These are phyloP conservation scores for Cryptococcus neoformans DNA, from an alignment of 1,284 basidiomycete species.

Conservation along the genomic window DNA sequence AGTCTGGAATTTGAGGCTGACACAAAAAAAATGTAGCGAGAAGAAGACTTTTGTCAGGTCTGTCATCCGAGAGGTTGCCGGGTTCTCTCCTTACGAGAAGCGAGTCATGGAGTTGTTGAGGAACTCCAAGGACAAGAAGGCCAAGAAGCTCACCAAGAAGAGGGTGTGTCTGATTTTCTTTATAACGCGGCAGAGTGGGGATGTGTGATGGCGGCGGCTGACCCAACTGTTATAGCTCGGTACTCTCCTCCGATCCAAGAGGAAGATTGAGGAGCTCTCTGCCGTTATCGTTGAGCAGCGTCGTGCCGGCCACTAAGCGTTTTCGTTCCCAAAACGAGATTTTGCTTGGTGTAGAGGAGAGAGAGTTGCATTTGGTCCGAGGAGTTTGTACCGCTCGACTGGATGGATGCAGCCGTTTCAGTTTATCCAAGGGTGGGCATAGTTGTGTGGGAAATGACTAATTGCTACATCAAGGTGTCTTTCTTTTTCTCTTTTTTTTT, in stretches of 20 bases:
- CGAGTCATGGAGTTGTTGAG: conserved; percentile 98
- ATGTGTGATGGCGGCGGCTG: too few species aligned
- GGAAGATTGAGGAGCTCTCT: conserved; percentile 93
- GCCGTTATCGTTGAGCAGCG: conserved; percentile 71
- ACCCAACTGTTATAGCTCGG: too few species aligned
- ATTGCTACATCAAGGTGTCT: too few species aligned
- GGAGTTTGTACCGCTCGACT: too few species aligned
- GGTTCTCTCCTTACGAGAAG: conserved; percentile 98
- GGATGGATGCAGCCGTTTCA: too few species aligned
- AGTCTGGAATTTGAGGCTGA: background rate
- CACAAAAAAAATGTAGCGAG: conserved; percentile 36
- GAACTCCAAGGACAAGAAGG: conserved; percentile 99
- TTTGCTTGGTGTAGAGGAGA: background rate
- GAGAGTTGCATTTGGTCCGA: too few species aligned
- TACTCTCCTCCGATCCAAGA: conserved; percentile 83
- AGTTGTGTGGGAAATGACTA: too few species aligned
- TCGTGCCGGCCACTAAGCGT: conserved; percentile 50
- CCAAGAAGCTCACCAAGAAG: conserved; percentile 96
- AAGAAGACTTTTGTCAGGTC: conserved; percentile 90
- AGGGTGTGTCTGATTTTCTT: conserved; percentile 63
- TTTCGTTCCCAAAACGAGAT: background rate
- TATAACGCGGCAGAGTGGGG: background rate
- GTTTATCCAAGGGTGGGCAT: too few species aligned
- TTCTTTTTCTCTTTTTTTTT: too few species aligned
- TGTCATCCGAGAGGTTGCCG: conserved; percentile 90